Percentiles rank a stretch among this genome's conserved stretches.
These are phyloP conservation scores for Artemisia annua DNA, from an alignment of 129 eudicot genomes.

Conservation along the genomic window DNA sequence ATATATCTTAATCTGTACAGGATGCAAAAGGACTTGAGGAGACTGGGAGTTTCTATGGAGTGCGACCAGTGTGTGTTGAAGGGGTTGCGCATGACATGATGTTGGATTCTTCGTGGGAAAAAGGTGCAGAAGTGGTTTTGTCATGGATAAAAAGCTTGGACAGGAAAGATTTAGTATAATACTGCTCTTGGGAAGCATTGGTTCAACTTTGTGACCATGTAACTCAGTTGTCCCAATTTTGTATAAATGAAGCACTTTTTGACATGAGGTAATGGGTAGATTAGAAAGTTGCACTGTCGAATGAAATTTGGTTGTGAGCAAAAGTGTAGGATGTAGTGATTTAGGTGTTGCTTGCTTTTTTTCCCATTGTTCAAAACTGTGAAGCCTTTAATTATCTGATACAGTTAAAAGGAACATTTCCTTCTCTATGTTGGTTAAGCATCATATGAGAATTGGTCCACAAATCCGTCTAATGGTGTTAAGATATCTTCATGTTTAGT, in stretches of 20 bases:
- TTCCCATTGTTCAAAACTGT: not conserved
- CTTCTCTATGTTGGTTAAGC: too few species aligned
- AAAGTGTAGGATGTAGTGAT: not conserved
- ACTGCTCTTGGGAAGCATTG: not conserved
- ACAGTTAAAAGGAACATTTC: not conserved
- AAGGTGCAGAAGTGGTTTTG: conserved; percentile 61
- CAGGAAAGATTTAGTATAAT: conserved; percentile 13
- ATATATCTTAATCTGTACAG: conserved; percentile 29
- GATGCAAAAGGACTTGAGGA: conserved; percentile 75
- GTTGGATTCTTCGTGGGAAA: conserved; percentile 84
- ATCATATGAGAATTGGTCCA: too few species aligned
- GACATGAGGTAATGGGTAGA: not conserved
- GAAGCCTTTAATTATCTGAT: not conserved
- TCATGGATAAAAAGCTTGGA: conserved; percentile 54
- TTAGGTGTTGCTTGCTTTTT: not conserved
- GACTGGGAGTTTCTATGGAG: conserved; percentile 73
- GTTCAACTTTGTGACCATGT: not conserved
- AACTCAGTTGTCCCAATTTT: not conserved
- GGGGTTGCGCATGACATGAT: conserved; percentile 93
- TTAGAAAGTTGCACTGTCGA: not conserved
- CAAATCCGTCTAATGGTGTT: too few species aligned
- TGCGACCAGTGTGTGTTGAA: conserved; percentile 65
- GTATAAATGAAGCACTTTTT: not conserved
- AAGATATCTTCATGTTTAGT: too few species aligned
- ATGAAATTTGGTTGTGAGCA: not conserved